Base-by-base conservation (phyloP, 1,284 basidiomycete species). In the Fomes fomentarius region DNA sequence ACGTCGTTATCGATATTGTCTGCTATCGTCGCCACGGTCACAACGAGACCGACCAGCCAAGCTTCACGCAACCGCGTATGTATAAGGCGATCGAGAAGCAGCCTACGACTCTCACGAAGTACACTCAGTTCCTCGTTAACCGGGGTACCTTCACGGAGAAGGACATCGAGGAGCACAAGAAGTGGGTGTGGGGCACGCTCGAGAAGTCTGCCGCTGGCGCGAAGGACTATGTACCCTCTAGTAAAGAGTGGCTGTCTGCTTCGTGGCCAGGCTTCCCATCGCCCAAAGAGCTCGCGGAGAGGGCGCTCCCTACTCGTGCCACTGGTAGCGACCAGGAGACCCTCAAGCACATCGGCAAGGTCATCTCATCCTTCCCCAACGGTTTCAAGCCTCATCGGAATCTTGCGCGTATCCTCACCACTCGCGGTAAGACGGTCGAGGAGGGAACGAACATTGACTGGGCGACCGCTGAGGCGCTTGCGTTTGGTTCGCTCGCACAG, bases 261-360 rank as follows among this genome's bases (percentile, higher is more conserved):
- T 92, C 94, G 8, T 99, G 97, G 97, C 94, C 93, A 58, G 96
- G 96, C 22, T 99, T 99, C 89, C 97, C 97, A 3, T 94, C 93
- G 8, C 97, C 97, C 50, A 94, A 94, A 72, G 89, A 98, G 75
- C 84, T 99, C 42, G 93, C 94, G 42, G 95, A 98, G 73, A 83
- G 91, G 67, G 89, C 94, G 24, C 83, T 99, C 30, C 94, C 96
- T 43, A 91, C 93, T 22, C 91, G 91, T 57, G 76, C 87, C 40
- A 99, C 97, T 3, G 96, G 97, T 58, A 76, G 89, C 25, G 82
- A 91, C 24, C 83, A 84, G 63, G 86, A 87, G 17, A 86, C 79
- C n/a, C 87, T 99, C 60, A 85, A 89, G 74, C 83, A 87, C 62
- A 81, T 99, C 63, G 97, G 97, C 56, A 87, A 91, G 70, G 84